A percentile compares a stretch with the other conserved stretches of the same genome.
Conservation (phyloP, 2,329 filamentous ascomycete species). For the Aureobasidium sp. region DNA sequence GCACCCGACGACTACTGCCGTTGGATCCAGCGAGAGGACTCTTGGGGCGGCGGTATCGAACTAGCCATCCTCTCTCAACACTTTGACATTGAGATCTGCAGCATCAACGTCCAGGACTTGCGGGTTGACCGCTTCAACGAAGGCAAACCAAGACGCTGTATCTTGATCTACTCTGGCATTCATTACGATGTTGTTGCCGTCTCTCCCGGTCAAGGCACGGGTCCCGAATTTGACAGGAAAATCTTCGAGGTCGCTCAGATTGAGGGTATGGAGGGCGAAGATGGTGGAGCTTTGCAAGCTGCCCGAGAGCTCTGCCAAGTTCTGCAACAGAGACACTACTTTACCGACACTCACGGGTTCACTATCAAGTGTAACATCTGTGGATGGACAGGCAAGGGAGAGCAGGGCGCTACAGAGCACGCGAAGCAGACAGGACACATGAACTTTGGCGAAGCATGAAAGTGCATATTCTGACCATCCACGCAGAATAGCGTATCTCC, state of each 20-base stretch:
- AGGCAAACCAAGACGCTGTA: constrained; percentile 56
- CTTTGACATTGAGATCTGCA: constrained; percentile 77
- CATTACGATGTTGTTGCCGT: constrained; percentile 89
- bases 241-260: constrained; percentile 49
- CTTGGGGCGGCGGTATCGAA: constrained; percentile 90
- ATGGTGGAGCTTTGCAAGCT: constrained; percentile 48
- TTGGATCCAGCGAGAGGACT: constrained; percentile 70
- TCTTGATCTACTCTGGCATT: constrained; percentile 84
- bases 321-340: constrained; percentile 69
- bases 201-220: constrained; percentile 51
- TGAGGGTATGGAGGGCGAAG: constrained; percentile 29
- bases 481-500: not conserved
- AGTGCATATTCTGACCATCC: not conserved
- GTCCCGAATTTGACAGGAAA: constrained; percentile 70
- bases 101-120: constrained; percentile 66
- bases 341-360: constrained; percentile 77
- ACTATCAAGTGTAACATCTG: constrained; percentile 69
- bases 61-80: constrained; percentile 75
- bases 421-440: constrained; percentile 52
- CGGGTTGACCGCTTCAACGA: constrained; percentile 72
- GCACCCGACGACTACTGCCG: constrained; percentile 64
- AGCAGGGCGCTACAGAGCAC: constrained; percentile 54
- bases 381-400: constrained; percentile 57
- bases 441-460: constrained; percentile 41
- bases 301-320: constrained; percentile 47